Evolutionary conservation across 768 basidiomycete genomes (phyloP).

Genomic region (Boletus tylopilopsis): DNA sequence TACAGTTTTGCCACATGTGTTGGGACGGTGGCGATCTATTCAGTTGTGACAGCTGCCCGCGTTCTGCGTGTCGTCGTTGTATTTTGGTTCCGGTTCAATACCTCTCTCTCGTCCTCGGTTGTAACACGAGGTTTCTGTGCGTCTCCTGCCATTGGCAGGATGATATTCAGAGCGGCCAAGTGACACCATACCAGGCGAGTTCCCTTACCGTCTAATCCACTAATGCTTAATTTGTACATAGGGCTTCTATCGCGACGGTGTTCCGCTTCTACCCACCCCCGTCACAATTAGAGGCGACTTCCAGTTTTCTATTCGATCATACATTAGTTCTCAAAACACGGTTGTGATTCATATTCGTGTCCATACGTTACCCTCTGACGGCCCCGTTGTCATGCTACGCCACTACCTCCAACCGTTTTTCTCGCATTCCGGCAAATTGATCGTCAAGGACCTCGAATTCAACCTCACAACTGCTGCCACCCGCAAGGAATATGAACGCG

Average conservation of each 20-base stretch:
- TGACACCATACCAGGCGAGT: not conserved
- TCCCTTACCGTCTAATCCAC: not conserved
- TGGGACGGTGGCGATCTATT: not conserved
- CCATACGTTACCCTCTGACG: not conserved
- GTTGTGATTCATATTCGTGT: not conserved
- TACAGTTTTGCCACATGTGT: conserved; percentile 4
- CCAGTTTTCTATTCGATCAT: not conserved
- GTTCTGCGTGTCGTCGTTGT: not conserved
- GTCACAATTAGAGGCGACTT: not conserved
- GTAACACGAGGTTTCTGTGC: not conserved
- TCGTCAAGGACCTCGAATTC: no score
- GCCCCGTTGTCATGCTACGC: not conserved
- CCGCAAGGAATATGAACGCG: no score
- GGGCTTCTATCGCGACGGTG: not conserved
- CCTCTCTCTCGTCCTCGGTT: rapidly evolving
- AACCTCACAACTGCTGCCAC: no score
- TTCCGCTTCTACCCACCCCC: not conserved
- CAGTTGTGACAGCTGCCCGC: not conserved
- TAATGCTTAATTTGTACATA: not conserved
- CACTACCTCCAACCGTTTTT: not conserved
- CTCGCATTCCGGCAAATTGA: no score
- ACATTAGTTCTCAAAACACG: not conserved
- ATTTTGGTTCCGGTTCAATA: not conserved
- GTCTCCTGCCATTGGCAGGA: not conserved
- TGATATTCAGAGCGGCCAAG: not conserved